Evolutionary conservation across 768 basidiomycete genomes (phyloP), one percentile per base, ranked within the genome.

Genomic region (Panus rudis): DNA sequence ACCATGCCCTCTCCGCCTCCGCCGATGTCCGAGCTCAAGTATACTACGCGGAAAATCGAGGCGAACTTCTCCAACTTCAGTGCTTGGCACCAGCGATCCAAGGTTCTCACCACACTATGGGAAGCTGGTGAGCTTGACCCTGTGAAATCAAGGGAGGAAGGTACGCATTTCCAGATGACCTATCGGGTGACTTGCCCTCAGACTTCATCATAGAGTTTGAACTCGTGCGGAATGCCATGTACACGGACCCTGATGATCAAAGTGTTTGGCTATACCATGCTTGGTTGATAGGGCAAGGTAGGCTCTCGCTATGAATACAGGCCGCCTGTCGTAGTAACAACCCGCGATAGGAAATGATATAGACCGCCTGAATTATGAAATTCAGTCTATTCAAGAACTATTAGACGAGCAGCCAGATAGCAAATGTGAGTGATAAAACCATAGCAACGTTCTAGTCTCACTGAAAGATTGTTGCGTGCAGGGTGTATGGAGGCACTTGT

Each of bases 261-360:
- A 92, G 90, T 47, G 91, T 89, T 1, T 99, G 96, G 96, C 79
- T 99, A 45, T 99, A 98, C 61, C 96, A 98, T 56, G 79, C 92
- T n/a, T 98, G 94, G 92, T 72, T 99, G 2, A 76, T 97, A 41
- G 91, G 90, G 6, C 63, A 75, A 49, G 84, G 92, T 84, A 55
- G 47, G 72, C 28, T 30, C 10, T 50, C 6, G 14, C 12, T 28
- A 16, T 26, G 11, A 30, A 30, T 30, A 10, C 10, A 10, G 28
- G 10, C 28, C 28, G 10, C 10, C n/a, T 30, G 28, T 10, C 28
- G 10, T 10, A 30, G 10, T 30, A 10, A 30, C n/a, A 14, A 35
- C 6, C n/a, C 21, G 8, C 33, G 30, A 7, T 48, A 87, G 91
- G 83, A 6, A 70, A 80, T 2, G 70, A 81, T 43, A 66, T 68